Conservation (phyloP, 2,329 filamentous ascomycete species). For the Fonsecaea erecta region DNA sequence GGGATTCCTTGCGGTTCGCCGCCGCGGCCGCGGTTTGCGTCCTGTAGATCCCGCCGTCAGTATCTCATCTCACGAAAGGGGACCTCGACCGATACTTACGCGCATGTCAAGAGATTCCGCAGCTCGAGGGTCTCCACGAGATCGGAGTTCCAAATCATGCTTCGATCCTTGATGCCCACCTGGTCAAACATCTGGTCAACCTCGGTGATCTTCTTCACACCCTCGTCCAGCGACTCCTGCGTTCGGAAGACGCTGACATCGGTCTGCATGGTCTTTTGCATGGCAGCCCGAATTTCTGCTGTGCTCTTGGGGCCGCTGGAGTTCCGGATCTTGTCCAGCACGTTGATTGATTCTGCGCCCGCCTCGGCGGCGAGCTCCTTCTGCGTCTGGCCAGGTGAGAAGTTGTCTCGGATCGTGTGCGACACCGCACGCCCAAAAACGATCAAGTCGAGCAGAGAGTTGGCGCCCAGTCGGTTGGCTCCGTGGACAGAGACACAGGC, state of each 20-base stretch:
- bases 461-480: slow-evolving; percentile 95
- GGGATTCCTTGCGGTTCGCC: slow-evolving; percentile 93
- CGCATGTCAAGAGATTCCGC: slow-evolving; percentile 93
- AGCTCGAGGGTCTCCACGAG: slow-evolving; percentile 93
- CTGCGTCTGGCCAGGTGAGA: slow-evolving; percentile 79
- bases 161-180: slow-evolving; percentile 88
- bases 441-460: slow-evolving; percentile 95
- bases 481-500: slow-evolving; percentile 98
- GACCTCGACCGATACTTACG: slow-evolving; percentile 63
- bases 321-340: slow-evolving; percentile 76
- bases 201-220: slow-evolving; percentile 77
- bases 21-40: slow-evolving; percentile 86
- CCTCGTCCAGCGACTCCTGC: slow-evolving; percentile 79
- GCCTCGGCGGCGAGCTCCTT: slow-evolving; percentile 82
- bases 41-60: slow-evolving; percentile 11
- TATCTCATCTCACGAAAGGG: not conserved
- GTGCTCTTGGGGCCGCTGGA: slow-evolving; percentile 78
- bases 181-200: slow-evolving; percentile 75
- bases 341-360: slow-evolving; percentile 70
- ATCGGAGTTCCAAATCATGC: slow-evolving; percentile 97
- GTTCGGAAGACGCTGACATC: slow-evolving; percentile 92
- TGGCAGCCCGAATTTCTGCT: slow-evolving; percentile 77
- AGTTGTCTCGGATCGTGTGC: slow-evolving; percentile 95
- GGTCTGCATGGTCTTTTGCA: slow-evolving; percentile 95
- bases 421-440: slow-evolving; percentile 97